Evolutionary conservation across 371 early-diverging fungal species (phyloP), one percentile per base, ranked within the genome.

Genomic region (Lichtheimia hyalospora): DNA sequence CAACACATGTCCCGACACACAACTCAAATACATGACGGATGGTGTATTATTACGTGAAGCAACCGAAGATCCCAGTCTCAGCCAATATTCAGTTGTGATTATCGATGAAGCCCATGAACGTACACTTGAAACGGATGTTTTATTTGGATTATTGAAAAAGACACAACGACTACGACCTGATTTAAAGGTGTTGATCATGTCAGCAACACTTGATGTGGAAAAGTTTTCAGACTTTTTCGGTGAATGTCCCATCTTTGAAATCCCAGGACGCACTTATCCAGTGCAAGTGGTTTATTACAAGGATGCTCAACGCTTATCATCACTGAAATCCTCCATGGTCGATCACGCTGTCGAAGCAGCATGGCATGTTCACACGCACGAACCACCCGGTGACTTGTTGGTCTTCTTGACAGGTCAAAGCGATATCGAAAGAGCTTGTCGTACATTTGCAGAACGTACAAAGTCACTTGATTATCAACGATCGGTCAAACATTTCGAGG

Each of bases 101-200:
- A 82, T 94, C 14, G 98, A 97, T 69, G 98, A 97, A 78, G 96
- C 97, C 1, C 99, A 99, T 71, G 99, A 99, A 75, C 84, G 98
- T 49, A 91, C 89, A 0, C 74, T 95, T 1, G 95, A 96, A 58
- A 96, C 97, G 0, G 99, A 99, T 63, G 84, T 99, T 6, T 66
- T 97, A 4, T 88, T 99, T 67, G 96, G 95, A 3, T 71, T 95
- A 41, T 70, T 96, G 42, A 89, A 89, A 59, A 63, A 84, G 63
- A 81, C 86, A 48, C 80, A 73, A 61, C 58, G 73, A 28, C 40
- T 76, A 52, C 69, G 83, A n/a, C 74, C 75, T 5, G 80, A 81
- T 27, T 75, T 93, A 8, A 90, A 88, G 60, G 68, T 93, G 24
- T 60, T 92, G 1, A 82, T 94, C 67, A 92, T 92, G 91, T 87